These are phyloP conservation scores for Trypanosoma platydactyli DNA, from an alignment of 208 protist genomes.

Conservation along the genomic window DNA sequence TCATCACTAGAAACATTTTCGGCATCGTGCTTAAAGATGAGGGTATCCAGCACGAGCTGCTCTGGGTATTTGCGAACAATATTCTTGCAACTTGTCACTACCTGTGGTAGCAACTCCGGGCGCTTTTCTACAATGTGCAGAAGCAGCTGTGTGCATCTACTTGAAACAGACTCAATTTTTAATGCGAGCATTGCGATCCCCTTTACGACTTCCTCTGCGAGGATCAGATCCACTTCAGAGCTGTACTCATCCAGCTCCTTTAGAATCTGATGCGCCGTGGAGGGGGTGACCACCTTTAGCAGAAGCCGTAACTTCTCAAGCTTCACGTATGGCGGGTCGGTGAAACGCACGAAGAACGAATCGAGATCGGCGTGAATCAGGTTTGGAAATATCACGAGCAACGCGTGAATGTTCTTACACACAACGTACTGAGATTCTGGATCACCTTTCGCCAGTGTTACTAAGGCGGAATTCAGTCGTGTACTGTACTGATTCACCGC, in stretches of 20 bases:
- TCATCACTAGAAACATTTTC: conserved; percentile 96
- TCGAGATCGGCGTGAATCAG: conserved; percentile 91
- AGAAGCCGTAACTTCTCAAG: conserved; percentile 99
- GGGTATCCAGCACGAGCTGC: conserved; percentile 65
- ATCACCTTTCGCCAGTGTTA: conserved; percentile 81
- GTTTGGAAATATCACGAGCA: conserved; percentile 96
- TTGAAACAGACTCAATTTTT: conserved; percentile 96
- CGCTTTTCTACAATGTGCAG: conserved; percentile 56
- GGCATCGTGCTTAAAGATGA: conserved; percentile 66
- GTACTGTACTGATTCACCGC: conserved; percentile 61
- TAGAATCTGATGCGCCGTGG: conserved; percentile 92
- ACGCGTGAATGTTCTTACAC: conserved; percentile 98
- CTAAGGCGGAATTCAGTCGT: conserved; percentile 96
- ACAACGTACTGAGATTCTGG: conserved; percentile 98
- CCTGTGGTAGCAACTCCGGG: conserved; percentile 65
- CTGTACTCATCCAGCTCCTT: conserved; percentile 98
- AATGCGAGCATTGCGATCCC: conserved; percentile 97
- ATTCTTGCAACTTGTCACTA: conserved; percentile 83
- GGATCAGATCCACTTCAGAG: conserved; percentile 97
- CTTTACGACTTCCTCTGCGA: conserved; percentile 96
- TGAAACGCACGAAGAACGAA: conserved; percentile 99
- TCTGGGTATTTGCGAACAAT: conserved; percentile 85
- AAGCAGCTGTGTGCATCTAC: conserved; percentile 91
- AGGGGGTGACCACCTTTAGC: conserved; percentile 94
- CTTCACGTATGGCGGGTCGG: conserved; percentile 99